A percentile compares a stretch with the other conserved stretches of the same genome.
Conservation (phyloP, 1,284 basidiomycete species). For the Puccinia triticina region DNA sequence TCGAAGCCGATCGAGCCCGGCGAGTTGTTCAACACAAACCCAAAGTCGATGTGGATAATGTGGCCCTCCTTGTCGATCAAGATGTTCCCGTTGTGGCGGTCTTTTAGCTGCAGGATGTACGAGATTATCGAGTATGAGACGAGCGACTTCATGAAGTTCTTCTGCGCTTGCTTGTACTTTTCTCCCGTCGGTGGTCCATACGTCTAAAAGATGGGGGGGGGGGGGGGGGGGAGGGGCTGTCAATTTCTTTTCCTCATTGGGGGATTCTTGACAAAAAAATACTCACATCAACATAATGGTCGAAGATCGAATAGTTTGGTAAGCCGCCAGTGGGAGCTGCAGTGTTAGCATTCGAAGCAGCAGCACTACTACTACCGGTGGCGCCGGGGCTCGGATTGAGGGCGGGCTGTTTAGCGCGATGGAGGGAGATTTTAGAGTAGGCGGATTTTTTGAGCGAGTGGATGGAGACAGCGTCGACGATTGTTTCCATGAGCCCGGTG, state of each 20-base stretch:
- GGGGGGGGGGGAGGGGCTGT: background rate
- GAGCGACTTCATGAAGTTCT: constrained; percentile 82
- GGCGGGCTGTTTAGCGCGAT: background rate
- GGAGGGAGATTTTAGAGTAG: constrained; percentile 79
- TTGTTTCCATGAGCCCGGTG: constrained; percentile 87
- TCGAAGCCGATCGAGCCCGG: constrained; percentile 87
- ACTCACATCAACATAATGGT: constrained; percentile 82
- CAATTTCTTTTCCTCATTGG: background rate
- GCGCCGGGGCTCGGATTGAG: constrained; percentile 74
- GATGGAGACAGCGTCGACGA: constrained; percentile 91
- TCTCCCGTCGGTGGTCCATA: constrained; percentile 86
- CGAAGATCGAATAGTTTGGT: constrained; percentile 70
- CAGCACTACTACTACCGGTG: background rate
- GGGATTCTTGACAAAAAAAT: background rate
- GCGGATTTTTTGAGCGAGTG: constrained; percentile 99
- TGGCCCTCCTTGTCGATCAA: constrained; percentile 92
- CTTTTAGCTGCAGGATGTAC: constrained; percentile 96
- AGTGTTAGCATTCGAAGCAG: background rate
- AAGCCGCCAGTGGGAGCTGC: constrained; percentile 2
- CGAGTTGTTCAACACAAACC: constrained; percentile 95
- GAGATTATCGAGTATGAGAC: constrained; percentile 89
- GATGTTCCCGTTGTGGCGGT: constrained; percentile 98
- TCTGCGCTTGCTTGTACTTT: constrained; percentile 82
- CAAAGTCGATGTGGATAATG: constrained; percentile 91
- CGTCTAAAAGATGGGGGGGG: constrained; percentile 65